Percentiles rank a stretch among this genome's conserved stretches.
Conservation (phyloP, 2,329 filamentous ascomycete genomes). For the Fusarium sp. region DNA sequence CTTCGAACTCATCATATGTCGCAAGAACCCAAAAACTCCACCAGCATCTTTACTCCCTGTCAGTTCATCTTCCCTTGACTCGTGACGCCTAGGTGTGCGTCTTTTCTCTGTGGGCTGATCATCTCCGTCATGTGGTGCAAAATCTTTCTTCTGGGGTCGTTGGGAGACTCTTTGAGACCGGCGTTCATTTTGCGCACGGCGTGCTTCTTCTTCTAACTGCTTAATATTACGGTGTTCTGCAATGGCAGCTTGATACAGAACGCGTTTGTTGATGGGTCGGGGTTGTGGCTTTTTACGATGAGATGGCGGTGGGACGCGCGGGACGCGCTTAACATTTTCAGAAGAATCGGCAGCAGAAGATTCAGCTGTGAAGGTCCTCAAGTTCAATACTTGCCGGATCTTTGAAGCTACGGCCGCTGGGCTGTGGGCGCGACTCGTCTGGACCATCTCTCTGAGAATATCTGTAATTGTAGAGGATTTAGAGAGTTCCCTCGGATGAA, state of each 20-base stretch:
- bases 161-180: not conserved
- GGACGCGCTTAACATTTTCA: not conserved
- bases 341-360: not conserved
- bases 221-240: not conserved
- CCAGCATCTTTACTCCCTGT: not conserved
- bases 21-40: not conserved
- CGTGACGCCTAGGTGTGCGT: not conserved
- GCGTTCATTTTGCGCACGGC: not conserved
- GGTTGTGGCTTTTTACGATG: not conserved
- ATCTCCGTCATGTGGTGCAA: not conserved
- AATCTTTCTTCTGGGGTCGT: not conserved
- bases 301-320: not conserved
- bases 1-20: not conserved
- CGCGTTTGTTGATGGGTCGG: not conserved
- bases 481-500: not conserved
- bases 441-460: not conserved
- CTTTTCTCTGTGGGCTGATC: not conserved
- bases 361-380: not conserved
- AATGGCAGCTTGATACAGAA: not conserved
- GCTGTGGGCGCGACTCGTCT: not conserved
- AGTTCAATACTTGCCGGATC: not conserved
- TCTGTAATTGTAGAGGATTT: not conserved
- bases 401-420: not conserved
- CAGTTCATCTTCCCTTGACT: not conserved
- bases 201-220: not conserved